Evolutionary conservation across 164 flowering plant genomes (phyloP).

Genomic region (Sedum album): DNA sequence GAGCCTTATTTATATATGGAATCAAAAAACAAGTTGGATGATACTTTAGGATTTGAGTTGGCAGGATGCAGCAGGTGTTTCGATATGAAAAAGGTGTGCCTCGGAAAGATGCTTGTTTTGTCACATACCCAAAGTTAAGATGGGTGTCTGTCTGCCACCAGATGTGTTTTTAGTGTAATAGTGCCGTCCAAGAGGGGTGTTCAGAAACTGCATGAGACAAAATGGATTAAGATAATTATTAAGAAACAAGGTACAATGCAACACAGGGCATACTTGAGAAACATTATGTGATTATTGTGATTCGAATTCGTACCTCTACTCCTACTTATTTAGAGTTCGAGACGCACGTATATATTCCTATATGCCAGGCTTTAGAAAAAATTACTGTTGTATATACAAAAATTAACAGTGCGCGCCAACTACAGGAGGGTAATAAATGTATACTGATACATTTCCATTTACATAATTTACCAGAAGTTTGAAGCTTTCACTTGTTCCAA

Average conservation of each 20-base stretch:
- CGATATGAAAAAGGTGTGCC: background rate
- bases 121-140: background rate
- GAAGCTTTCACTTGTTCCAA: constrained; percentile 29
- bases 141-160: background rate
- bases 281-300: background rate
- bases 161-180: background rate
- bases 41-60: background rate
- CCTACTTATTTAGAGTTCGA: too few relatives aligned
- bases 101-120: constrained; percentile 14
- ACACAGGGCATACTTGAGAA: background rate
- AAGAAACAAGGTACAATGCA: background rate
- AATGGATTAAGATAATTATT: background rate
- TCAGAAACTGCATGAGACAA: background rate
- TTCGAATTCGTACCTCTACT: too few relatives aligned
- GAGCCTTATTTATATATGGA: background rate
- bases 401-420: too few relatives aligned
- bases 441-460: background rate
- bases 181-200: background rate
- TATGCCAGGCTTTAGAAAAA: too few relatives aligned
- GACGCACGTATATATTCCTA: too few relatives aligned
- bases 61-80: constrained; percentile 7
- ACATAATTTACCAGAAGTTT: background rate
- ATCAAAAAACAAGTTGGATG: background rate
- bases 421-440: too few relatives aligned
- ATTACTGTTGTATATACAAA: too few relatives aligned